Conservation (phyloP, 2,329 filamentous ascomycete species). For the Hypoxylon rubiginosum region DNA sequence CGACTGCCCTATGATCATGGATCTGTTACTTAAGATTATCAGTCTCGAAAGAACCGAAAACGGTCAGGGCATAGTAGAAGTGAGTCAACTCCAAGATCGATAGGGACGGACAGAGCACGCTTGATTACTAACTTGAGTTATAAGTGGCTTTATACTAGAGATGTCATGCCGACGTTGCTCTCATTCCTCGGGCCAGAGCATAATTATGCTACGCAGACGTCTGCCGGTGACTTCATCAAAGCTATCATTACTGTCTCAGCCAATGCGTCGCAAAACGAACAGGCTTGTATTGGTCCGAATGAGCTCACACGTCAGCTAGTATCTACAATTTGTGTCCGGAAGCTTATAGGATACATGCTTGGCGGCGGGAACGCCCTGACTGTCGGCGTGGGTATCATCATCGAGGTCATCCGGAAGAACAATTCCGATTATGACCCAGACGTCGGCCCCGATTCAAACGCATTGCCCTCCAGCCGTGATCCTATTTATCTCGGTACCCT, state of each 20-base stretch:
- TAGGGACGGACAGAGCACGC: not conserved
- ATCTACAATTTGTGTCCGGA: conserved; percentile 84
- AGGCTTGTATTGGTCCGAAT: conserved; percentile 98
- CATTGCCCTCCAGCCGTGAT: conserved; percentile 85
- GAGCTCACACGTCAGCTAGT: conserved; percentile 96
- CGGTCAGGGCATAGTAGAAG: conserved; percentile 93
- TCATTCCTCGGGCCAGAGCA: conserved; percentile 89
- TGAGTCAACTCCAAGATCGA: conserved; percentile 59
- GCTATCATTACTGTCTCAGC: conserved; percentile 99
- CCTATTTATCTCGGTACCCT: conserved; percentile 96
- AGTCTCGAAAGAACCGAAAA: conserved; percentile 93
- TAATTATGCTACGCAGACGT: conserved; percentile 92
- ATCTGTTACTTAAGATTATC: conserved; percentile 95
- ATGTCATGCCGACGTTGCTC: conserved; percentile 87
- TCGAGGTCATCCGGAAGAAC: conserved; percentile 98
- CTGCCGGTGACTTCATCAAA: conserved; percentile 96
- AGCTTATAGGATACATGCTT: conserved; percentile 92
- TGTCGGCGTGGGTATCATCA: conserved; percentile 96
- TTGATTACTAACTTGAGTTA: conserved; percentile 39
- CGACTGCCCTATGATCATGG: conserved; percentile 98
- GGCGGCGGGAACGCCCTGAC: conserved; percentile 93
- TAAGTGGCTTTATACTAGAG: conserved; percentile 91
- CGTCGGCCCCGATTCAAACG: conserved; percentile 82
- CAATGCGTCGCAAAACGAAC: conserved; percentile 97
- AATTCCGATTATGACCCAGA: conserved; percentile 99